Conservation (phyloP, 345 rosid species). For the Psidium friedrichsthalianum region DNA sequence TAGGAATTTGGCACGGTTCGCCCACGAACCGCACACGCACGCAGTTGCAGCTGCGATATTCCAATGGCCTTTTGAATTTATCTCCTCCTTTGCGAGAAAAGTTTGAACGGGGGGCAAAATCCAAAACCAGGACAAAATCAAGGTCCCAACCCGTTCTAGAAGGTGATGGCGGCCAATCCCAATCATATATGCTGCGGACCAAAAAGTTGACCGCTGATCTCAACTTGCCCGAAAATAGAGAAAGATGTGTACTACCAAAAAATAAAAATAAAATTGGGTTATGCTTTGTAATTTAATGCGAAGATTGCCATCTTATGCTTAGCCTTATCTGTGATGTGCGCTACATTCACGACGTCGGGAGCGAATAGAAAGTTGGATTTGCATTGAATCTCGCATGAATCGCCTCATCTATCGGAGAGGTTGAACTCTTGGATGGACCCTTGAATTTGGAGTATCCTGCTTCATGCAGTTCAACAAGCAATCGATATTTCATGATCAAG, state of each 20-base stretch:
- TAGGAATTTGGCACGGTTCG: background rate
- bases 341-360: background rate
- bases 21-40: background rate
- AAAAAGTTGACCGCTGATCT: background rate
- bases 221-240: background rate
- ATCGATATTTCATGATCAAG: too few relatives aligned
- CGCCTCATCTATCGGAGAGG: too few relatives aligned
- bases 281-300: background rate
- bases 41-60: background rate
- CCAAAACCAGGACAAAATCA: background rate
- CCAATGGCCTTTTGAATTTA: background rate
- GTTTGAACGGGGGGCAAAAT: background rate
- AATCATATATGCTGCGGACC: background rate
- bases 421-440: too few relatives aligned
- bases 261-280: background rate
- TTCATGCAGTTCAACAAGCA: too few relatives aligned
- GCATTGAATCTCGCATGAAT: too few relatives aligned
- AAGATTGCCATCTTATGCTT: background rate
- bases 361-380: too few relatives aligned
- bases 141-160: background rate
- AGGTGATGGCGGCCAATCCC: background rate
- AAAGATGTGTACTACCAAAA: background rate
- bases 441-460: too few relatives aligned
- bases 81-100: background rate
- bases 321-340: background rate